Conservation (phyloP, 345 rosid species). For the Microcos paniculata region DNA sequence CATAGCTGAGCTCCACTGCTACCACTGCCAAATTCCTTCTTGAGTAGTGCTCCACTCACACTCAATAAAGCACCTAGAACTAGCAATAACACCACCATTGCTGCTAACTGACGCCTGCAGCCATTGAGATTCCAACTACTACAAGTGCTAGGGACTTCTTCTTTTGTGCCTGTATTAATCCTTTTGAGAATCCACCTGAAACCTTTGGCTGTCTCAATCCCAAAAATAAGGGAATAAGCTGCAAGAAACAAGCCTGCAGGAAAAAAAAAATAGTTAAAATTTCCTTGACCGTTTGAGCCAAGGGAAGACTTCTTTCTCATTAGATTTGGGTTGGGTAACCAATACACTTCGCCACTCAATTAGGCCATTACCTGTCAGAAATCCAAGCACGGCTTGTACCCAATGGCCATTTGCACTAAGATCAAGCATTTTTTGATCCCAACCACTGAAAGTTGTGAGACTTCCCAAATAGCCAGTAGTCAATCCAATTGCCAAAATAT, state of each 20-base stretch:
- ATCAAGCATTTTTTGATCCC: constrained; percentile 98
- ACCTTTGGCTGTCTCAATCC: constrained; percentile 81
- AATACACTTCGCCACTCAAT: neutral
- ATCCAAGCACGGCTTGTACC: constrained; percentile 62
- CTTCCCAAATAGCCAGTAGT: constrained; percentile 92
- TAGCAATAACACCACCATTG: constrained; percentile 39
- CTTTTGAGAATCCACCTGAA: constrained; percentile 51
- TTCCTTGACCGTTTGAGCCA: neutral
- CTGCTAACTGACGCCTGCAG: constrained; percentile 39
- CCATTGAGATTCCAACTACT: constrained; percentile 45
- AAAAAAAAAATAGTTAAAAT: neutral
- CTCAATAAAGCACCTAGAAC: constrained; percentile 46
- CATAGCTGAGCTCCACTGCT: constrained; percentile 62
- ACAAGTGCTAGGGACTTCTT: constrained; percentile 6
- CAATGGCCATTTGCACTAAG: constrained; percentile 72
- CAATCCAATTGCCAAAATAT: constrained; percentile 71
- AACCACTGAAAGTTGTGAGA: constrained; percentile 95
- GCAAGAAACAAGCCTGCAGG: constrained; percentile 76
- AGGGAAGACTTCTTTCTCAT: neutral
- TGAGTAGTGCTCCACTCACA: constrained; percentile 43
- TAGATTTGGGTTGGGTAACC: neutral
- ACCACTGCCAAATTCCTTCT: constrained; percentile 47
- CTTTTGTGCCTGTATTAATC: constrained; percentile 16
- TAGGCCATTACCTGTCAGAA: constrained; percentile 56
- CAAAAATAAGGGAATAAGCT: constrained; percentile 68